These are phyloP conservation scores for Cercophora samala DNA, from an alignment of 495 filamentous ascomycete genomes.

Conservation along the genomic window DNA sequence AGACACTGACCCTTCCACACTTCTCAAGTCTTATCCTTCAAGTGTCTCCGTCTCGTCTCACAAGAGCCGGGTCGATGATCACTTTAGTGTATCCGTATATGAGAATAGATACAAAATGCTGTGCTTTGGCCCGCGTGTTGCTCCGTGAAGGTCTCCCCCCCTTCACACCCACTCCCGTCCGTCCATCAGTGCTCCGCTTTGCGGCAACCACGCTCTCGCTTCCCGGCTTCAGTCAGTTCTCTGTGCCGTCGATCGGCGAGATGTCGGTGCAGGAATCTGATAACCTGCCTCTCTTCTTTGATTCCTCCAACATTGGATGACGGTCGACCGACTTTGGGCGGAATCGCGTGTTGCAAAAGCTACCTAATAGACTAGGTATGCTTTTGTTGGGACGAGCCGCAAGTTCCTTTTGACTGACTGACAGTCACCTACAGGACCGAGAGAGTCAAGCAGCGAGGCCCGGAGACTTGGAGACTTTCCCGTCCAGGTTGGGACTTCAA, in stretches of 20 bases:
- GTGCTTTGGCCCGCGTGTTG: neutral
- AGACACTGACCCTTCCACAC: too few relatives aligned
- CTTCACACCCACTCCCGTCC: neutral
- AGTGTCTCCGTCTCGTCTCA: too few relatives aligned
- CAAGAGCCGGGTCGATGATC: too few relatives aligned
- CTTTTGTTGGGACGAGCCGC: neutral
- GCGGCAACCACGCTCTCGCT: slow-evolving; percentile 4
- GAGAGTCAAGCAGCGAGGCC: neutral
- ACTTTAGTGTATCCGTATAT: too few relatives aligned
- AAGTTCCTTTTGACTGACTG: too few relatives aligned
- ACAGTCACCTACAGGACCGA: too few relatives aligned
- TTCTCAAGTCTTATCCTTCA: too few relatives aligned
- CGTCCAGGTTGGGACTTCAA: neutral
- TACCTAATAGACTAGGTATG: neutral
- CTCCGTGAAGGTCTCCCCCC: neutral
- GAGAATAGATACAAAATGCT: neutral
- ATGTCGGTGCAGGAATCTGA: neutral
- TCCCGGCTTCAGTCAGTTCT: slow-evolving; percentile 1
- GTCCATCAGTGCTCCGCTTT: slow-evolving; percentile 6
- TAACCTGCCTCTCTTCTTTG: neutral
- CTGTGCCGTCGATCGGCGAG: slow-evolving; percentile 6
- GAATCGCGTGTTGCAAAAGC: neutral
- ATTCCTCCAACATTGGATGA: neutral
- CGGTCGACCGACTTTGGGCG: neutral
- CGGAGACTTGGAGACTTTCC: neutral